Evolutionary conservation across 352 stramenopile genomes (phyloP).

Genomic region (Nothophytophthora sp.): DNA sequence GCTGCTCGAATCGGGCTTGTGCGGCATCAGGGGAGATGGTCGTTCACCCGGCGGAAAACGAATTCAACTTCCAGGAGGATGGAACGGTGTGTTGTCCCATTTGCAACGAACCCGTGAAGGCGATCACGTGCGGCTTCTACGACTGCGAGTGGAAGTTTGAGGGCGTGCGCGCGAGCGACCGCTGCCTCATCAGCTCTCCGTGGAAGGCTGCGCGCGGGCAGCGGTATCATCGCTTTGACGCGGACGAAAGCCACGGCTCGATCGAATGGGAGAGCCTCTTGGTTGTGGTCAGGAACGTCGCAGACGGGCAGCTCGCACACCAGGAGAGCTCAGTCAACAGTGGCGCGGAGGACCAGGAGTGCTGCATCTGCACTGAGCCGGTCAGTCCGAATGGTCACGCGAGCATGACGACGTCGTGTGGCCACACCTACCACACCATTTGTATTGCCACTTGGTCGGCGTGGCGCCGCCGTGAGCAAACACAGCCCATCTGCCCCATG

Average conservation of each 20-base stretch:
- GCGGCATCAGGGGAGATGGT: slow-evolving; percentile 20
- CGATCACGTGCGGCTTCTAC: slow-evolving; percentile 34
- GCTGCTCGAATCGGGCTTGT: slow-evolving; percentile 13
- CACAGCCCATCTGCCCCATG: slow-evolving; percentile 9
- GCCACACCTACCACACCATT: slow-evolving; percentile 8
- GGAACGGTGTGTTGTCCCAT: slow-evolving; percentile 12
- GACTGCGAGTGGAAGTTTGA: slow-evolving; percentile 39
- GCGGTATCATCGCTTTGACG: slow-evolving; percentile 22
- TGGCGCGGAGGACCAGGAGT: slow-evolving; percentile 2
- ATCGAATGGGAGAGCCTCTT: slow-evolving; percentile 20
- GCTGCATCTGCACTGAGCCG: slow-evolving; percentile 5
- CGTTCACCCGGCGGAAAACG: slow-evolving; percentile 13
- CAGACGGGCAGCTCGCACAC: not conserved
- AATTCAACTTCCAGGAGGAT: slow-evolving; percentile 26
- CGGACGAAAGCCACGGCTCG: slow-evolving; percentile 10
- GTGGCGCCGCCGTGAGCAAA: slow-evolving; percentile 7
- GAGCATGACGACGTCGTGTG: slow-evolving; percentile 1
- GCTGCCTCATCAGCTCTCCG: slow-evolving; percentile 9
- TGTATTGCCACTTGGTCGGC: slow-evolving; percentile 2
- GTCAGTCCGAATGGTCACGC: not conserved
- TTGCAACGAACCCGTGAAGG: slow-evolving; percentile 12
- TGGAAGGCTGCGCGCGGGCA: slow-evolving; percentile 18
- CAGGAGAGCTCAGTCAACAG: not conserved
- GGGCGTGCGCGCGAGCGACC: slow-evolving; percentile 2
- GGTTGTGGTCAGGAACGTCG: slow-evolving; percentile 10